A percentile compares a stretch with the other conserved stretches of the same genome.
Conservation (phyloP, 1,284 basidiomycete species). For the Cutaneotrichosporon sp. region DNA sequence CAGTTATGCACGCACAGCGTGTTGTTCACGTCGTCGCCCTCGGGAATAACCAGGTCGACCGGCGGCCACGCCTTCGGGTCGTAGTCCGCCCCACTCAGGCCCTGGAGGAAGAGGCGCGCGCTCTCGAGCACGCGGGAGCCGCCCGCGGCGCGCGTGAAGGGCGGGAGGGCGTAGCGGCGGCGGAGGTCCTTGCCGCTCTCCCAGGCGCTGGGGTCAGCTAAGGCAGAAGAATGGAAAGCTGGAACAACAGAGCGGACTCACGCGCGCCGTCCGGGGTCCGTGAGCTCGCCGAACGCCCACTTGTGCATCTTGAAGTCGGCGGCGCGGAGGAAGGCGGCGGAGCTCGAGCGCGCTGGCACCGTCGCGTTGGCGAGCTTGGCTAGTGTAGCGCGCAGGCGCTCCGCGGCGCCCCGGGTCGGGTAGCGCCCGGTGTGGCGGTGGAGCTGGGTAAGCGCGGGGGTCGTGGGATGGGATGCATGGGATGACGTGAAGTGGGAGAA, state of each 20-base stretch:
- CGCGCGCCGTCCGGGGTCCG: slow-evolving; percentile 70
- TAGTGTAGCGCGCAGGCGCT: slow-evolving; percentile 58
- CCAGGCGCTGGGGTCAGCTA: slow-evolving; percentile 49
- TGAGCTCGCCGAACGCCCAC: slow-evolving; percentile 59
- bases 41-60: slow-evolving; percentile 39
- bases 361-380: slow-evolving; percentile 51
- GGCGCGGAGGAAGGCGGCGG: slow-evolving; percentile 63
- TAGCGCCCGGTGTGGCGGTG: slow-evolving; percentile 81
- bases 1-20: slow-evolving; percentile 73
- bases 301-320: slow-evolving; percentile 66
- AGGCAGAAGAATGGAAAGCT: too few relatives aligned
- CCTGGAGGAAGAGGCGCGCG: slow-evolving; percentile 66
- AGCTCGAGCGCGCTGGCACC: slow-evolving; percentile 44
- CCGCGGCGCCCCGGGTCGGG: slow-evolving; percentile 63
- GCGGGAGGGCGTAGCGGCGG: slow-evolving; percentile 48
- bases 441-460: slow-evolving; percentile 57
- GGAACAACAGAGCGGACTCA: too few relatives aligned
- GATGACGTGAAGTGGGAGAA: too few relatives aligned
- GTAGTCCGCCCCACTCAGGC: slow-evolving; percentile 31
- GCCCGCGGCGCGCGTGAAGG: slow-evolving; percentile 68
- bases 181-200: slow-evolving; percentile 32
- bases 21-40: slow-evolving; percentile 61
- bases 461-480: not conserved
- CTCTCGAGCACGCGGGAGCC: slow-evolving; percentile 66
- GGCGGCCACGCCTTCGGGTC: slow-evolving; percentile 13